These are phyloP conservation scores for Hyphodiscus sp. DNA, from an alignment of 2,329 filamentous ascomycete species.

Conservation along the genomic window DNA sequence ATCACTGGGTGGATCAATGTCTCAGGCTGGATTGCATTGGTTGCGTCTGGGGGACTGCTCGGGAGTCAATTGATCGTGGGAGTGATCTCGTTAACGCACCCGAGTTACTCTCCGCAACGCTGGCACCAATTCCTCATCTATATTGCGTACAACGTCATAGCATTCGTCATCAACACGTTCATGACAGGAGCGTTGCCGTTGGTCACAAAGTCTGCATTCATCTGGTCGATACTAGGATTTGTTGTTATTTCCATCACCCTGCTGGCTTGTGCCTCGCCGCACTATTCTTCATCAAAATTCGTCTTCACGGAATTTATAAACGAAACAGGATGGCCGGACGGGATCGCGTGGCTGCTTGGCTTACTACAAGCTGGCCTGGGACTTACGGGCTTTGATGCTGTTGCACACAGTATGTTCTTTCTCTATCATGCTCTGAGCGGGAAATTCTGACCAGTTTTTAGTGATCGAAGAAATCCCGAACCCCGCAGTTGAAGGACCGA, in stretches of 20 bases:
- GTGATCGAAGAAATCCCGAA: slow-evolving; percentile 50
- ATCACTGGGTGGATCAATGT: slow-evolving; percentile 43
- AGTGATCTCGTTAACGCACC: slow-evolving; percentile 44
- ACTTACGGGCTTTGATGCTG: slow-evolving; percentile 40
- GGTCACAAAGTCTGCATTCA: slow-evolving; percentile 41
- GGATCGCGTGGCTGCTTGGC: slow-evolving; percentile 45
- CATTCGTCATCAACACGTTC: slow-evolving; percentile 42
- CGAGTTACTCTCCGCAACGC: slow-evolving; percentile 41
- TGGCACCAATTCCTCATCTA: slow-evolving; percentile 50
- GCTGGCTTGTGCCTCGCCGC: slow-evolving; percentile 42
- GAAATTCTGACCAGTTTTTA: neutral
- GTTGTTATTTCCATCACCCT: slow-evolving; percentile 45
- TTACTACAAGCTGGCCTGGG: slow-evolving; percentile 47
- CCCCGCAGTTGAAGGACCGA: slow-evolving; percentile 42
- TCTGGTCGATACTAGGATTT: slow-evolving; percentile 48
- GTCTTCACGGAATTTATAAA: slow-evolving; percentile 51
- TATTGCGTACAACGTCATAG: slow-evolving; percentile 41
- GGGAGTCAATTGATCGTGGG: slow-evolving; percentile 48
- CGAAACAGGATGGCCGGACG: slow-evolving; percentile 42
- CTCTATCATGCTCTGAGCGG: neutral
- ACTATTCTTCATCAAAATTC: slow-evolving; percentile 45
- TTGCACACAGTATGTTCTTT: slow-evolving; percentile 22
- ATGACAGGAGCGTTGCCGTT: slow-evolving; percentile 43
- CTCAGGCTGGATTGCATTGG: slow-evolving; percentile 38
- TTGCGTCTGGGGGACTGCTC: slow-evolving; percentile 46